Base-by-base conservation (phyloP, 2,329 filamentous ascomycete genomes). In the Monosporascus sp. region DNA sequence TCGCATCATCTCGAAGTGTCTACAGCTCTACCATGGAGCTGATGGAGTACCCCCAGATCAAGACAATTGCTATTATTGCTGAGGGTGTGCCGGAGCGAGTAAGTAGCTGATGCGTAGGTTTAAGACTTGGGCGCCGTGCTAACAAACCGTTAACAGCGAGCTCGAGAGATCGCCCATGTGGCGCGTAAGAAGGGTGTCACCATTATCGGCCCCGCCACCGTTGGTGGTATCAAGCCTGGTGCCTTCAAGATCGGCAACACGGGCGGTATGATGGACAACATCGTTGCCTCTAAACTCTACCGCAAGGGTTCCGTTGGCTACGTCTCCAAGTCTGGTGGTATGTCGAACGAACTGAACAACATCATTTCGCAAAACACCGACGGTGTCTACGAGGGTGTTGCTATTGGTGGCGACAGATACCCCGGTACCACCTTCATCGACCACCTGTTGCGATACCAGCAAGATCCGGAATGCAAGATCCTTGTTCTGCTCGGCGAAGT, bases 191-290 rank as follows among this genome's bases (percentile, higher is more conserved):
- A 97, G 88, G 93, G 93, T 59, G 88, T 99, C 72, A 97, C 92
- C 75, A 99, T 99, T 74, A 97, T 99, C 70, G 94, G 94, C 61
- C 94, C 94, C 60, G 94, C 94, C 66, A 99, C 94, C 52, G 94
- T 99, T 59, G 94, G 94, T 84, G 94, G 94, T 69, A 97, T 99
- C 80, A 99, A 97, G 85, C 94, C 94, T 58, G 94, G 94, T 74
- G 90, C 89, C 73, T 99, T 93, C 89, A 99, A 97, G 85, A 99
- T 99, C 62, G 94, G 94, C 74, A 99, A 99, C 84, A 99, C 94
- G 68, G 94, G 94, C 84, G 94, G 94, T 76, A 99, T 99, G 94
- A 99, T 99, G 94, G 94, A 99, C 84, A 99, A 99, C 85, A 99
- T 99, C 68, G 94, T 99, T 60, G 91, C 94, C 65, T 97, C 94